phyloP scores from a whole-genome alignment of 2,329 filamentous ascomycete genomes.

The Fusarium sterilihyphosum region DNA sequence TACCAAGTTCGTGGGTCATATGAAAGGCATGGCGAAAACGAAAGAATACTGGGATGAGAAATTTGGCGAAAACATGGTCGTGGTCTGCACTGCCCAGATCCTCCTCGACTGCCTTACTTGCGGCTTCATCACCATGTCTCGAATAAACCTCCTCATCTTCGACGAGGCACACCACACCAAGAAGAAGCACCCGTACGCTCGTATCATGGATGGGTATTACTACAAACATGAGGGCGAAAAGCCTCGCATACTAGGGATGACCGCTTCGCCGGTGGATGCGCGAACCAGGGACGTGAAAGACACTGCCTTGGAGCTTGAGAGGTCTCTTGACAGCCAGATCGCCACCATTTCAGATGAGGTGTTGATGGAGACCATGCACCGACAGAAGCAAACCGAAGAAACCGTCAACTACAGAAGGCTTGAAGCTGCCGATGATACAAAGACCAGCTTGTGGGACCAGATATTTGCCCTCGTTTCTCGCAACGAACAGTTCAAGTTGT shows the following conservation, averaged over 20 bases:
- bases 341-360: constrained; percentile 70
- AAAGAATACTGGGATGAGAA: constrained; percentile 62
- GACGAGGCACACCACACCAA: constrained; percentile 98
- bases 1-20: constrained; percentile 78
- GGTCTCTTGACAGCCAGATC: constrained; percentile 81
- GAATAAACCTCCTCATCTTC: constrained; percentile 91
- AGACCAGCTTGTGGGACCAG: constrained; percentile 71
- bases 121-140: constrained; percentile 80
- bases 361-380: constrained; percentile 36
- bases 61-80: constrained; percentile 75
- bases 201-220: constrained; percentile 91
- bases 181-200: constrained; percentile 89
- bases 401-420: constrained; percentile 57
- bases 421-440: constrained; percentile 54
- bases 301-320: constrained; percentile 79
- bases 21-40: constrained; percentile 55
- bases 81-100: constrained; percentile 93
- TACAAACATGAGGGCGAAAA: constrained; percentile 58
- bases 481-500: constrained; percentile 60
- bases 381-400: constrained; percentile 60
- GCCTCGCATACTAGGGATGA: constrained; percentile 94
- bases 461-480: constrained; percentile 59
- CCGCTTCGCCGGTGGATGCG: constrained; percentile 91
- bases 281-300: constrained; percentile 73
- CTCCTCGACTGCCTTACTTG: constrained; percentile 81